These are phyloP conservation scores for Saccharomycopsis oosterbeekiorum DNA, from an alignment of 805 yeast genomes.

Conservation along the genomic window DNA sequence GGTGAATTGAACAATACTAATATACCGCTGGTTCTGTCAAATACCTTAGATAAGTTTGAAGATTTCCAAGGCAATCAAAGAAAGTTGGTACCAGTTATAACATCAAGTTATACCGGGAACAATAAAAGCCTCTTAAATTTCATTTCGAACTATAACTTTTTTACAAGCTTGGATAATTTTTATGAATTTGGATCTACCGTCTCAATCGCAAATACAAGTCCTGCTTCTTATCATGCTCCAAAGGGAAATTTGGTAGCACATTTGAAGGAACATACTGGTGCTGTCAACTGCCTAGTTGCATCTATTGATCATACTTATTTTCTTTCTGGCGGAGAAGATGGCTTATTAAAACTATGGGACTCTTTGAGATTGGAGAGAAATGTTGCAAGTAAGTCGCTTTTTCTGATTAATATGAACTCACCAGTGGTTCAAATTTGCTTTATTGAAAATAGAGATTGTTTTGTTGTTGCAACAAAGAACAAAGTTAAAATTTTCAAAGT, in stretches of 20 bases:
- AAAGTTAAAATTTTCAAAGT: constrained; percentile 32
- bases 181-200: constrained; percentile 53
- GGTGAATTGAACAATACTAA: constrained; percentile 31
- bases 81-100: constrained; percentile 24
- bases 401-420: constrained; percentile 39
- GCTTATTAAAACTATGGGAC: constrained; percentile 74
- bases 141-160: constrained; percentile 42
- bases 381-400: constrained; percentile 39
- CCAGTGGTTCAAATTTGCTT: constrained; percentile 42
- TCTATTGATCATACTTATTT: constrained; percentile 58
- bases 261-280: constrained; percentile 49
- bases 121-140: constrained; percentile 54
- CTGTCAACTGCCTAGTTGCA: constrained; percentile 47
- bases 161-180: constrained; percentile 50
- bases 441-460: constrained; percentile 44
- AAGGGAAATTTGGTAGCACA: constrained; percentile 51
- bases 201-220: background rate
- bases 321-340: constrained; percentile 70
- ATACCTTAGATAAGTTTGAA: constrained; percentile 32
- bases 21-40: constrained; percentile 28
- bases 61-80: constrained; percentile 32
- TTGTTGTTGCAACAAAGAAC: constrained; percentile 40
- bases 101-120: constrained; percentile 57
- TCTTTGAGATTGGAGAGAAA: constrained; percentile 52
- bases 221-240: constrained; percentile 22